Conservation (phyloP, 2,329 filamentous ascomycete genomes). For the Aspergillus pseudonomiae region DNA sequence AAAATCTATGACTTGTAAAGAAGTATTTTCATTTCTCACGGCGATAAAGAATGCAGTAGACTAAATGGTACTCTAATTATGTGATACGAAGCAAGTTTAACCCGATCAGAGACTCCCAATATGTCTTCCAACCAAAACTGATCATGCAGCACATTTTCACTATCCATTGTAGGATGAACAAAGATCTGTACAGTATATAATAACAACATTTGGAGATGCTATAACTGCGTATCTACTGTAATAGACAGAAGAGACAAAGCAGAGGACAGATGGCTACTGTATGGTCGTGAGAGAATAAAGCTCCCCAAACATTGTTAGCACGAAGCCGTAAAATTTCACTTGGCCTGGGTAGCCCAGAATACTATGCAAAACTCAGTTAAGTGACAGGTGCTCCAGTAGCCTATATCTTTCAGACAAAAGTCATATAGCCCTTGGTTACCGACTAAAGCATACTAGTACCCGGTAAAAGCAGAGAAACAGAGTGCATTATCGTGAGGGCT, state of each 20-base stretch:
- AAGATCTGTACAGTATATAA: not conserved
- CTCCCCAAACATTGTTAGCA: not conserved
- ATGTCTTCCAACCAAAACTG: not conserved
- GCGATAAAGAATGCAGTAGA: not conserved
- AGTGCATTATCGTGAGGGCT: not conserved
- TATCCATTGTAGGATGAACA: not conserved
- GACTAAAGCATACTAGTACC: not conserved
- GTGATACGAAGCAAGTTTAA: not conserved
- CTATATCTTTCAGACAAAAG: not conserved
- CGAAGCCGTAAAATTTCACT: not conserved
- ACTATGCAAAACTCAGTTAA: not conserved
- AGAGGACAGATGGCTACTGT: constrained; percentile 14
- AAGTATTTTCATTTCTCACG: not conserved
- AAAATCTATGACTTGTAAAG: not conserved
- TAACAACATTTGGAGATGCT: not conserved
- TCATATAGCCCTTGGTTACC: too few species aligned
- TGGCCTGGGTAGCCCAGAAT: too few species aligned
- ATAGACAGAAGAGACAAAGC: not conserved
- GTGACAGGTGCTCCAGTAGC: not conserved
- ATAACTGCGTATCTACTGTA: not conserved
- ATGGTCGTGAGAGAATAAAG: not conserved
- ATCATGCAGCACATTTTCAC: not conserved
- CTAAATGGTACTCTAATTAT: too few species aligned
- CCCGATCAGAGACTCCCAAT: not conserved
- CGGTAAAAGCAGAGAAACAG: not conserved